Evolutionary conservation across 2,329 filamentous ascomycete species (phyloP).

Genomic region (Verticillium dahliae): DNA sequence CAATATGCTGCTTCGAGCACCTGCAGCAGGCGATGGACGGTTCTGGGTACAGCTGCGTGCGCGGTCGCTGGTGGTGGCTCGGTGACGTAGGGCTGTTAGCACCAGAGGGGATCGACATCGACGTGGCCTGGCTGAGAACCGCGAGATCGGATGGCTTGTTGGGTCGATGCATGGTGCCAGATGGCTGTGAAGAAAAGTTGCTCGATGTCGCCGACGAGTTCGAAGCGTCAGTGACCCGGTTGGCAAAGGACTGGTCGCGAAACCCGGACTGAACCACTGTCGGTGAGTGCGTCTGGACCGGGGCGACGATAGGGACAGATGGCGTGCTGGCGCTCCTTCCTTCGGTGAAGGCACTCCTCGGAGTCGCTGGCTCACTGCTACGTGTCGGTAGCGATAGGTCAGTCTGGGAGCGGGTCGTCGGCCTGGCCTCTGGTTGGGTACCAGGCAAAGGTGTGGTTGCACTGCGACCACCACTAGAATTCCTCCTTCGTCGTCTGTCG

Average conservation of each 20-base stretch:
- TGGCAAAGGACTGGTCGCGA: constrained; percentile 29
- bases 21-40: constrained; percentile 67
- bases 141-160: constrained; percentile 33
- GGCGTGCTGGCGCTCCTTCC: constrained; percentile 33
- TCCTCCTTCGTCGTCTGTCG: constrained; percentile 41
- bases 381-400: constrained; percentile 48
- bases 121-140: constrained; percentile 24
- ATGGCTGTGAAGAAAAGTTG: constrained; percentile 12
- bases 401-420: constrained; percentile 56
- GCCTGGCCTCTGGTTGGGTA: constrained; percentile 34
- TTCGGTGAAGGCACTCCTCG: constrained; percentile 34
- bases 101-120: constrained; percentile 23
- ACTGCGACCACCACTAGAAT: constrained; percentile 49
- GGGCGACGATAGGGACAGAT: constrained; percentile 18
- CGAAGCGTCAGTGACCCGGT: constrained; percentile 17
- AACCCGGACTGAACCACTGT: constrained; percentile 6
- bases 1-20: constrained; percentile 66
- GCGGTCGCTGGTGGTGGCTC: constrained; percentile 28
- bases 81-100: constrained; percentile 22
- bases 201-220: constrained; percentile 3
- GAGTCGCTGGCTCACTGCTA: constrained; percentile 26
- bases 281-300: constrained; percentile 11
- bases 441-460: constrained; percentile 41
- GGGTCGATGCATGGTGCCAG: constrained; percentile 12
- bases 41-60: constrained; percentile 54